These are phyloP conservation scores for Volvox carteri DNA, from an alignment of 163 green algal species.

Conservation along the genomic window DNA sequence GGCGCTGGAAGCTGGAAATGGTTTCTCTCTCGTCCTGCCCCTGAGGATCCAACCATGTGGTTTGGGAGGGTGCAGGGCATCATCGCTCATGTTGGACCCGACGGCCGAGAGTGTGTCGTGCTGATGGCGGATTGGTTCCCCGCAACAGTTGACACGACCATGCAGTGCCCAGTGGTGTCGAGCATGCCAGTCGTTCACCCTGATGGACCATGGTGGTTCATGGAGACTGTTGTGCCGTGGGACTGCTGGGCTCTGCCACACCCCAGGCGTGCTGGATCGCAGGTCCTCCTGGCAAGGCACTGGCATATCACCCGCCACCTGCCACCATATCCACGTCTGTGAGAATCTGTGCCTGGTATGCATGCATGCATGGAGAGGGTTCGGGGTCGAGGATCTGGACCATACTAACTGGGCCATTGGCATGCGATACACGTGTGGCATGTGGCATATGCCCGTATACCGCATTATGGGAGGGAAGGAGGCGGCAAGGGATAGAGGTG, in stretches of 20 bases:
- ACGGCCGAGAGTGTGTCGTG: neutral
- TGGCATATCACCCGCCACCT: neutral
- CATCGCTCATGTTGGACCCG: neutral
- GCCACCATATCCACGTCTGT: neutral
- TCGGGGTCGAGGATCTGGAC: too few species aligned
- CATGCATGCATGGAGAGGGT: too few species aligned
- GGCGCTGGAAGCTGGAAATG: neutral
- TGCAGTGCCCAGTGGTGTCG: neutral
- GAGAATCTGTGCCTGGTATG: neutral
- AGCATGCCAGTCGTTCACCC: neutral
- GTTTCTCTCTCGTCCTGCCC: neutral
- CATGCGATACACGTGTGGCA: too few species aligned
- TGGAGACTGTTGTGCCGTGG: neutral
- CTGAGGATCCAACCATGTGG: neutral
- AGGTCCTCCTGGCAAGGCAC: neutral
- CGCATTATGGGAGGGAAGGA: too few species aligned
- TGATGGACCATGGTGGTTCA: constrained; percentile 2
- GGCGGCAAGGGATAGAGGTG: too few species aligned
- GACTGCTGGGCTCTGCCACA: neutral
- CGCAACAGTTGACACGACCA: neutral
- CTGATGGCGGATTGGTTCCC: neutral
- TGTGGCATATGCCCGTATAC: too few species aligned
- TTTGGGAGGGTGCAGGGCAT: constrained; percentile 2
- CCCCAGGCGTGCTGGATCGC: neutral
- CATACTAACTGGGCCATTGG: too few species aligned